A percentile compares a stretch with the other conserved stretches of the same genome.
These are phyloP conservation scores for Microcyclosporella mali DNA, from an alignment of 2,329 filamentous ascomycete genomes.

Conservation along the genomic window DNA sequence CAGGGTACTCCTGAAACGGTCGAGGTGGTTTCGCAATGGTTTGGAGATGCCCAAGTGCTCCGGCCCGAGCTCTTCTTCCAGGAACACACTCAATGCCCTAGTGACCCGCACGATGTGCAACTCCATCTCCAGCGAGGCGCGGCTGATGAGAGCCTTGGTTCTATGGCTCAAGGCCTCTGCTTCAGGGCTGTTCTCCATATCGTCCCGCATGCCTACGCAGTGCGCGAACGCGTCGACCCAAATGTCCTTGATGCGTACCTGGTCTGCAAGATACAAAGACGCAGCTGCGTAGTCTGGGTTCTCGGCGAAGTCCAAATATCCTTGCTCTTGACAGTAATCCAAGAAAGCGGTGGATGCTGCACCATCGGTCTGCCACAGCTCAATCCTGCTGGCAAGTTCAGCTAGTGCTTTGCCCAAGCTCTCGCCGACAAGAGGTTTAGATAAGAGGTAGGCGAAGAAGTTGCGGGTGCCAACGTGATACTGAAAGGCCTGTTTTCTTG, in stretches of 20 bases:
- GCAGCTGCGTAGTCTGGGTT: slow-evolving; percentile 64
- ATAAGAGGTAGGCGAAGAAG: slow-evolving; percentile 65
- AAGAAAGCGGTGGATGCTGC: slow-evolving; percentile 39
- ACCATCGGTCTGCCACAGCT: slow-evolving; percentile 36
- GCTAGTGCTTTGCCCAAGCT: slow-evolving; percentile 60
- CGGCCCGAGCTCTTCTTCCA: slow-evolving; percentile 64
- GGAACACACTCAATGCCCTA: slow-evolving; percentile 57
- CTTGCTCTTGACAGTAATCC: slow-evolving; percentile 60
- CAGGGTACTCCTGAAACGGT: slow-evolving; percentile 65
- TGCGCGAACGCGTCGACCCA: slow-evolving; percentile 71
- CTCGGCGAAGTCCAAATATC: slow-evolving; percentile 61
- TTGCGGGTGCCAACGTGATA: slow-evolving; percentile 68
- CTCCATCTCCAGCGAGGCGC: slow-evolving; percentile 60
- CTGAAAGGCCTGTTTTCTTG: slow-evolving; percentile 50
- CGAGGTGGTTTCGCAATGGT: slow-evolving; percentile 59
- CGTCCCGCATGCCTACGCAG: slow-evolving; percentile 69
- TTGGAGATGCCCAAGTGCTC: slow-evolving; percentile 58
- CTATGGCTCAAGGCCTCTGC: slow-evolving; percentile 50
- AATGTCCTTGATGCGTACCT: slow-evolving; percentile 55
- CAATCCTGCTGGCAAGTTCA: slow-evolving; percentile 59
- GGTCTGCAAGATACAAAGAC: slow-evolving; percentile 61
- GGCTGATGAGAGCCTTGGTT: slow-evolving; percentile 60
- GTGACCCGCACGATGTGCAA: slow-evolving; percentile 54
- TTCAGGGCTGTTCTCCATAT: slow-evolving; percentile 51
- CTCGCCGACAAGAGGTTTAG: slow-evolving; percentile 60